Conservation (phyloP, 495 filamentous ascomycete species). For the Aspergillus saccharolyticus region DNA sequence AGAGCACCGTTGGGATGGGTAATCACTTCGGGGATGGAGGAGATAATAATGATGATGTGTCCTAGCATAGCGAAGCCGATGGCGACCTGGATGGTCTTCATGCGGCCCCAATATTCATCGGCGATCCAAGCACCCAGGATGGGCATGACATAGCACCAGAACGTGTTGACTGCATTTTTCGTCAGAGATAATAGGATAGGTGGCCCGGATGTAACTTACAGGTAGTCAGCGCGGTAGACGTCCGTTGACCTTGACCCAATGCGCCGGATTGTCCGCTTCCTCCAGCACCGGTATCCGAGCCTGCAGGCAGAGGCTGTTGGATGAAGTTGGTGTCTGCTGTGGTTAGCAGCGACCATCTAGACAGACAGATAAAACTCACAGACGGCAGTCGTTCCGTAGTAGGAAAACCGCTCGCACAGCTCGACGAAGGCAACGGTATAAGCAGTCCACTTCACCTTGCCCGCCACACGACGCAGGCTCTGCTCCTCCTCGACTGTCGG, state of each 20-base stretch:
- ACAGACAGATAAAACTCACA: slow-evolving; percentile 41
- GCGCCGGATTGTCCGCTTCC: slow-evolving; percentile 56
- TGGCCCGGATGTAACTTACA: slow-evolving; percentile 22
- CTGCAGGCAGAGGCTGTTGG: slow-evolving; percentile 55
- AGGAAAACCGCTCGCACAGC: slow-evolving; percentile 71
- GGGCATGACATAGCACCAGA: slow-evolving; percentile 70
- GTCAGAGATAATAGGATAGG: not conserved
- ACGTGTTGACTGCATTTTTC: slow-evolving; percentile 49
- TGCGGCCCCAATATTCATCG: slow-evolving; percentile 67
- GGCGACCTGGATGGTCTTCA: slow-evolving; percentile 60
- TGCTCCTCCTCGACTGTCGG: slow-evolving; percentile 57
- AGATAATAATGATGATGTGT: slow-evolving; percentile 60
- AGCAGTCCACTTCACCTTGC: slow-evolving; percentile 55
- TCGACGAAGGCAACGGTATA: slow-evolving; percentile 72
- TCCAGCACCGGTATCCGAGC: slow-evolving; percentile 58
- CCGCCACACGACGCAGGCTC: slow-evolving; percentile 61
- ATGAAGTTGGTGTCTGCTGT: slow-evolving; percentile 57
- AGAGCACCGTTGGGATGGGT: slow-evolving; percentile 44
- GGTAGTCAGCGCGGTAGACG: slow-evolving; percentile 56
- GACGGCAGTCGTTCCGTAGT: slow-evolving; percentile 69
- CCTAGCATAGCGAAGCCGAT: slow-evolving; percentile 57
- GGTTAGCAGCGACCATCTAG: not conserved
- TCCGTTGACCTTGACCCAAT: slow-evolving; percentile 60
- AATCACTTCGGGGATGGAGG: slow-evolving; percentile 59
- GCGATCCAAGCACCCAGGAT: slow-evolving; percentile 66